Base-by-base conservation (phyloP, 495 filamentous ascomycete genomes). In the Amniculicola lignicola region DNA sequence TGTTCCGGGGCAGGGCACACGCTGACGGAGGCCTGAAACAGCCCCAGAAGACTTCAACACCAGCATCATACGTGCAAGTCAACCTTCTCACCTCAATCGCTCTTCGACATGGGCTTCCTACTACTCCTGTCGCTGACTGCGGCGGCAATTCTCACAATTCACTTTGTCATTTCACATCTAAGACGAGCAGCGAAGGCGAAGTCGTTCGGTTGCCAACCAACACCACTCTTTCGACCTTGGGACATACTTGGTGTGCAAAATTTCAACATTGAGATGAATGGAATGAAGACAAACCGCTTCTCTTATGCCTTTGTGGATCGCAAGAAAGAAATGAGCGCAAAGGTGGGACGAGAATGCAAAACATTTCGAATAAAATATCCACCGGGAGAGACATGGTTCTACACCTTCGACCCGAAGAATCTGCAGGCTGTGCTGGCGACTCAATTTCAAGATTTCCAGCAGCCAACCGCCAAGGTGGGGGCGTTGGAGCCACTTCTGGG, bases 371-470 rank as follows among this genome's bases (percentile, higher is more conserved):
- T 59, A 55, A 51, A 48, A 1, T 27, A 28, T 31, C 23, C 44
- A 27, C 22, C 44, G 23, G 27, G 22, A 27, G 44, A 59, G 29
- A 66, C 59, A 49, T 62, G 59, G 54, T 61, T 61, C 48, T 49
- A 38, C 21, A 82, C 81, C 9, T 67, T 72, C 43, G 79, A 82
- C 18, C 78, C 78, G 6, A 74, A 74, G 51, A 82, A 82, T 58
- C 61, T 81, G 15, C 74, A 78, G 61, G 76, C 79, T 22, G 54
- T 82, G 9, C 69, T 82, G 27, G 76, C 80, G 4, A 77, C 74
- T 5, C 72, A 83, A 52, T 82, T 82, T 61, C 68, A 77, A 41
- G 67, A 69, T 35, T 69, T 63, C 22, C 40, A 47, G 15, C 51
- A 28, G 24, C 23, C 23, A 61, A 36, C 10, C 47, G 65, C 16